These are phyloP conservation scores for Albifimbria verrucaria DNA, from an alignment of 2,329 filamentous ascomycete species.

Conservation along the genomic window DNA sequence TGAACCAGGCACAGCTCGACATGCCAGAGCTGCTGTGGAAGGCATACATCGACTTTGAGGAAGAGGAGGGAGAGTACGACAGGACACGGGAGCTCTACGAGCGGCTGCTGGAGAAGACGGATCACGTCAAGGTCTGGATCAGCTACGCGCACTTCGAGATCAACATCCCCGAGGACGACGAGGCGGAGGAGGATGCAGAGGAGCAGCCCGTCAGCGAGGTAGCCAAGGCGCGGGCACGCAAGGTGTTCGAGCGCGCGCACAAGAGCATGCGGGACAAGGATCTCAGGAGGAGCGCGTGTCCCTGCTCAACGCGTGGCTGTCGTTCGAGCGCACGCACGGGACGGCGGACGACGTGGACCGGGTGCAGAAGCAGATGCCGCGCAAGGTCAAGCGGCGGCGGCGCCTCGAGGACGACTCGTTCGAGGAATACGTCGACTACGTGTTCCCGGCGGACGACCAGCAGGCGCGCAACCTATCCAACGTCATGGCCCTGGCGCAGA, in stretches of 20 bases:
- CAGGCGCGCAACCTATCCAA: conserved; percentile 79
- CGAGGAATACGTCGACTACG: conserved; percentile 93
- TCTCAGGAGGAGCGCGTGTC: conserved; percentile 89
- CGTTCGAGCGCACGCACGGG: conserved; percentile 87
- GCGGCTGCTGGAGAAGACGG: conserved; percentile 87
- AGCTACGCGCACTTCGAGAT: conserved; percentile 98
- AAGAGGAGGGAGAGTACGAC: conserved; percentile 90
- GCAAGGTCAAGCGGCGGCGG: conserved; percentile 86
- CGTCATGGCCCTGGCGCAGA: conserved; percentile 79
- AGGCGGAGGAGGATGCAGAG: conserved; percentile 51
- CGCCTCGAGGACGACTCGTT: conserved; percentile 89
- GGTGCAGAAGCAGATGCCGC: conserved; percentile 90
- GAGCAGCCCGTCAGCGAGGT: conserved; percentile 73
- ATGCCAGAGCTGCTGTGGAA: conserved; percentile 99
- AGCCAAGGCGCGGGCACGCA: conserved; percentile 78
- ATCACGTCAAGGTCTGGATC: conserved; percentile 99
- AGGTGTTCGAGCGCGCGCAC: conserved; percentile 81
- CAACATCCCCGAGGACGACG: conserved; percentile 77
- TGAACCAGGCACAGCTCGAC: conserved; percentile 78
- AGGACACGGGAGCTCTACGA: conserved; percentile 81
- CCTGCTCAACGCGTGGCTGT: conserved; percentile 86
- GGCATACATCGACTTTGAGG: conserved; percentile 97
- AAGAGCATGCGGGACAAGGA: conserved; percentile 84
- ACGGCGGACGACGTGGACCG: conserved; percentile 69
- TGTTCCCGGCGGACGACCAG: conserved; percentile 94